Evolutionary conservation across 306 rosid genomes (phyloP), one percentile per base, ranked within the genome.

Genomic region (Trifolium repens): DNA sequence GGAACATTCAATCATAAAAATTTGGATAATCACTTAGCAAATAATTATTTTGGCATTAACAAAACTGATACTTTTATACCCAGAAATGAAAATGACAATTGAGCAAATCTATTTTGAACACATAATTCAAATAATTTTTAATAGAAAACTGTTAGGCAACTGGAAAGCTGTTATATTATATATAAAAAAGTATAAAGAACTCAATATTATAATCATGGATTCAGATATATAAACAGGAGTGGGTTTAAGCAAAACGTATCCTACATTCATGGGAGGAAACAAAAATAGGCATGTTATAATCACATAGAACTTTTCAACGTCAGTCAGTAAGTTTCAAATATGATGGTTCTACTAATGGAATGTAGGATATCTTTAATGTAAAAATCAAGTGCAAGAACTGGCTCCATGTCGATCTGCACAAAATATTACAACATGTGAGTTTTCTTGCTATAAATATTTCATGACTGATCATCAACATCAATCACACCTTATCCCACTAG

Each of bases 341-440:
- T 27, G 60, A 76, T 34, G 49, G 50, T 68, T 60, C 78, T 65
- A 70, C 65, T 43, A 70, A 59, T 61, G 71, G 67, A 78, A 46
- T 61, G 62, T 55, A 94, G 97, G 98, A 94, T 94, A 94, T 94
- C 96, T 82, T 82, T 91, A 78, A 90, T 91, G 78, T 91, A 82
- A 83, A 90, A 94, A 85, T 90, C 96, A 84, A 91, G 84, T 17
- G 90, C 96, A 30, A 94, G 97, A 79, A 90, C 97, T 37, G 88
- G 89, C 82, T 91, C 97, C 67, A 71, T 72, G 78, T 90, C 94
- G 85, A 85, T 86, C 98, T 91, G 91, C 87, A 82, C 30, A 61
- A 17, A 82, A 86, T 77, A 76, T 72, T 19, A 52, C 58, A 76
- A 61, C 5, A 40, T 12, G 50, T 67, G 53, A 78, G 77, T 67